phyloP scores from a whole-genome alignment of 106 monocot genomes.

The Apostasia ramifera region DNA sequence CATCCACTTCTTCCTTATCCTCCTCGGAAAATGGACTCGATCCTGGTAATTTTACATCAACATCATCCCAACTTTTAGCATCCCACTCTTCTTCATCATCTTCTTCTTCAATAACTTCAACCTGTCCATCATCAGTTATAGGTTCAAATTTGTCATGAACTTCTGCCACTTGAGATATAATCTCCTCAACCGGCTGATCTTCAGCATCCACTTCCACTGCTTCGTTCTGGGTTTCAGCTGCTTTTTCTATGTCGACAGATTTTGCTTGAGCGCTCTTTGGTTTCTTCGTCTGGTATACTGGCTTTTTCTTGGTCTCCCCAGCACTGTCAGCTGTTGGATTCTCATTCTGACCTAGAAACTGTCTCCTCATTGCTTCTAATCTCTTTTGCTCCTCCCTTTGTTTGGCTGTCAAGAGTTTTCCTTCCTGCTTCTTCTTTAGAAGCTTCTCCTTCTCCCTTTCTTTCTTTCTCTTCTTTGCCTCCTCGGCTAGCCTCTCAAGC shows the following conservation, averaged over 20 bases:
- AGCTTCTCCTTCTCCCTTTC: conserved; percentile 91
- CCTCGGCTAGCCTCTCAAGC: conserved; percentile 66
- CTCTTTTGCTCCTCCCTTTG: conserved; percentile 84
- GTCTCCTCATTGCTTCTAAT: conserved; percentile 76
- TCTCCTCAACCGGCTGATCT: conserved; percentile 24
- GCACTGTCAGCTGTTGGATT: conserved; percentile 21
- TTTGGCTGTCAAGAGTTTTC: conserved; percentile 75
- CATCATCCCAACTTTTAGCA: conserved; percentile 98
- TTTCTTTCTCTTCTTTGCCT: conserved; percentile 81
- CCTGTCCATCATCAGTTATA: conserved; percentile 28
- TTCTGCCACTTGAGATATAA: conserved; percentile 34
- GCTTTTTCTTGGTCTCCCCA: conserved; percentile 66
- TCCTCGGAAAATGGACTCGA: conserved; percentile 75
- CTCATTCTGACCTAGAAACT: conserved; percentile 48
- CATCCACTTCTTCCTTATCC: conserved; percentile 39
- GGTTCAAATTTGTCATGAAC: conserved; percentile 44
- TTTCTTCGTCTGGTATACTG: conserved; percentile 56
- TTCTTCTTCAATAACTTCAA: conserved; percentile 46
- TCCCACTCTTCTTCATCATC: conserved; percentile 93
- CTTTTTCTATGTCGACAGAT: conserved; percentile 2
- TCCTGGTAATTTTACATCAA: conserved; percentile 65
- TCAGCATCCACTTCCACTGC: conserved; percentile 19
- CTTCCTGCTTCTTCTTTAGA: conserved; percentile 79
- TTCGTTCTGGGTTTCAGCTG: conserved; percentile 8
- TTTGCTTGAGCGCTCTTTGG: conserved; percentile 7